Base-by-base conservation (phyloP, 352 stramenopile species). In the Globisporangium sylvaticum region DNA sequence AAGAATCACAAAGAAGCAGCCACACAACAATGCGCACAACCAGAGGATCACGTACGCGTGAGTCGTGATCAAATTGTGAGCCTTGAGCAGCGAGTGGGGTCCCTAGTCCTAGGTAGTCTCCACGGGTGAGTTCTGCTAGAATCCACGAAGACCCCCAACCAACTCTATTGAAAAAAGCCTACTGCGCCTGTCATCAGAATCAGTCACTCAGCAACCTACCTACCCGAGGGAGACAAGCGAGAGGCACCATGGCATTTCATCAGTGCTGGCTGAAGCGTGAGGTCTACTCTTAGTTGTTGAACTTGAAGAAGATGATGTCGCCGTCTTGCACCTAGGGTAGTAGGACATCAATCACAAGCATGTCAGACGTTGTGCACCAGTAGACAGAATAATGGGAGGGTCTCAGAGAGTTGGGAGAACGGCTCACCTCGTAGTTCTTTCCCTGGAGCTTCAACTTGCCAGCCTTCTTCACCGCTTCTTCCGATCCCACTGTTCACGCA, bases 241-340 rank as follows among this genome's bases (percentile, higher is more conserved):
- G 22, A 58, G 52, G 1, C 31, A 9, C 31, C 53, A 25, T 25
- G 18, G 18, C 7, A 14, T 27, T 44, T 44, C 53, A 25, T 25
- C 46, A n/a, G 20, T 14, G 46, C 20, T 59, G 29, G 15, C 12
- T 61, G 18, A 42, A 15, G 32, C 20, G 31, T 18, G 14, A 25
- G 53, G 25, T 58, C 18, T 18, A 14, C 18, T 71, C 73, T 79
- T 94, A 96, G 79, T 92, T 96, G 87, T 96, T 96, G 70, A 95
- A 95, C 81, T 95, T 96, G 85, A 96, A 96, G 73, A 92, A 93
- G 75, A 96, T 93, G 80, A 95, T 88, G 76, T 96, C 89, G 39
- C 89, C 89, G 62, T 95, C 87, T 75, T 93, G 74, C 48, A 95
- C 76, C 76, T 83, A 52, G 18, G 34, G 24, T 42, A 42, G 34